Base-by-base conservation (phyloP, 2,329 filamentous ascomycete genomes). In the Trichoderma breve region DNA sequence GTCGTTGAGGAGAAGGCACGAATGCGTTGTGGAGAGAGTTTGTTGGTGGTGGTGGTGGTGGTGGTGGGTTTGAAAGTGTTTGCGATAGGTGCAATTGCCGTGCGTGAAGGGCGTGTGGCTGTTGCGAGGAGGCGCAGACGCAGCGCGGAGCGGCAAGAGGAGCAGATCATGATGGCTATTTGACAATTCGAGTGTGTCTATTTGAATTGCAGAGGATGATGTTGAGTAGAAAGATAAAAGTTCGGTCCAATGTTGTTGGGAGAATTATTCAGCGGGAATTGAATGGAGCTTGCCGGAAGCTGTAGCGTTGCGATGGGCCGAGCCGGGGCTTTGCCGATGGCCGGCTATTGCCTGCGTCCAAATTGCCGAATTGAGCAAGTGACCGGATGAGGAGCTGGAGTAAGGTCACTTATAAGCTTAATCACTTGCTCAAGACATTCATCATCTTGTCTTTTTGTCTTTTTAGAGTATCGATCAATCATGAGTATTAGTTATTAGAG, bases 91-190 rank as follows among this genome's bases (percentile, higher is more conserved):
- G 73, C 39, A 53, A 63, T 34, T 58, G 53, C 28, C 15, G 34
- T 47, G n/a, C 18, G 24, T 12, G 51, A 24, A 36, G 63, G 34
- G 39, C 69, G 66, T 11, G 65, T 15, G 51, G 61, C n/a, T 26
- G 66, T 18, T 30, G 30, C 14, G 39, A 63, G 58, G 34, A 47
- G 67, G 43, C 53, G 68, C 63, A 58, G 32, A 60, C 71, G 74
- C 2, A 71, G 57, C 60, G 73, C 71, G 39, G 69, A 61, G 69
- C 74, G 74, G 55, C 74, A 75, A 36, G 74, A 70, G 26, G 66
- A 67, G 70, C 74, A 73, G 43, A 76, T 73, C 73, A 75, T 75
- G 28, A 64, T 64, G 21, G 57, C 15, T 0, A 11, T 14, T 15
- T 8, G n/a, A 0, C 47, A 5, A 6, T 36, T 65, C 24, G 2